Conservation (phyloP, 1,284 basidiomycete species). For the Coriolopsis trogii region DNA sequence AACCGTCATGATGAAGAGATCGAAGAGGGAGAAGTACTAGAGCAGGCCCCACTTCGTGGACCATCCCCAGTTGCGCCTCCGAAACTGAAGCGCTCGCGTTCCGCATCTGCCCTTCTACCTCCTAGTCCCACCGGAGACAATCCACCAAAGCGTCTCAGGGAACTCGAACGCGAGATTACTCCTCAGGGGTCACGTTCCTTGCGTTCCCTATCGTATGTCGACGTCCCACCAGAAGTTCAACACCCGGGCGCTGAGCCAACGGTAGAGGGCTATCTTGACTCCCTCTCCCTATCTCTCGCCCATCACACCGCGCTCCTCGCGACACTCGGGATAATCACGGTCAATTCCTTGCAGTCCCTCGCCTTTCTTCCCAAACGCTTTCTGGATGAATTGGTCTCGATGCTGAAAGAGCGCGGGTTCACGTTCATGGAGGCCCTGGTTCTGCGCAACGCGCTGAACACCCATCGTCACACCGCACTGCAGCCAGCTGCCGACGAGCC, state of each 20-base stretch:
- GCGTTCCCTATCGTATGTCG: not conserved
- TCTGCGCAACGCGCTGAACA: slow-evolving; percentile 5
- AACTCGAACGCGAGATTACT: too few relatives aligned
- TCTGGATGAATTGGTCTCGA: not conserved
- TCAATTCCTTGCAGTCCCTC: not conserved
- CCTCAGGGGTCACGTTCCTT: not conserved
- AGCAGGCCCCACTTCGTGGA: too few relatives aligned
- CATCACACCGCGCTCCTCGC: not conserved
- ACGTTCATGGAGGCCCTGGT: slow-evolving; percentile 17
- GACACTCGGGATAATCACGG: not conserved
- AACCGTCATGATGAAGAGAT: too few relatives aligned
- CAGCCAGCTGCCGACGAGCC: not conserved
- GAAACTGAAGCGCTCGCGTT: too few relatives aligned
- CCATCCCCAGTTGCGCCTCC: too few relatives aligned
- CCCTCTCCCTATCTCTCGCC: not conserved
- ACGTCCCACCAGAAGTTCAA: not conserved
- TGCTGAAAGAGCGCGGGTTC: slow-evolving; percentile 5
- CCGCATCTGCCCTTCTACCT: too few relatives aligned
- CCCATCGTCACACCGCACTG: not conserved
- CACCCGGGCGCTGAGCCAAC: not conserved
- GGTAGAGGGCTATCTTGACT: not conserved
- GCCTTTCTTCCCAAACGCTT: not conserved
- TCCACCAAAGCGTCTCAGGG: too few relatives aligned
- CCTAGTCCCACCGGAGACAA: too few relatives aligned
- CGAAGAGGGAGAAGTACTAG: too few relatives aligned